Base-by-base conservation (phyloP, 139 green algal species). In the Zygnema circumcarinatum region DNA sequence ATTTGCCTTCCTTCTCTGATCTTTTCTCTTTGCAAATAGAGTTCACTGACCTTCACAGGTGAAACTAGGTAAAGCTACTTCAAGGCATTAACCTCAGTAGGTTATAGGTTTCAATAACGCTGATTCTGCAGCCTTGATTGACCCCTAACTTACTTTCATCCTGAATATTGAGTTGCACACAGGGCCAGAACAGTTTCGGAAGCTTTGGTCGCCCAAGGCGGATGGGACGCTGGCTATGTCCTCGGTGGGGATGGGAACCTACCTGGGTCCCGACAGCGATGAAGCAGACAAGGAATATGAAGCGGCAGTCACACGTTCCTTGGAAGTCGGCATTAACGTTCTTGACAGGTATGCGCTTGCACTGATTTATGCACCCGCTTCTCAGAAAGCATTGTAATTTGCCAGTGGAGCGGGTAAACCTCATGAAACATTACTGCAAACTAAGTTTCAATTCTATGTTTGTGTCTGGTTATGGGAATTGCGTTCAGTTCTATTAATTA, bases 271-370 rank as follows among this genome's bases (percentile, higher is more conserved):
- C 11, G 69, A 78, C 7, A 78, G 7, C 7, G 69, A 78, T 42
- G 11, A 53, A 78, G 69, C 69, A 78, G 69, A 78, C 36, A 16
- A 40, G 11, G 69, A 78, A 11, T 78, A 78, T 41, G 69, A 78
- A 42, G 69, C 35, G 7, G 69, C 69, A 42, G 69, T 78, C 7
- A 42, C 35, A 78, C 35, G 35, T 53, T 53, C 7, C 36, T 39
- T 78, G 35, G 36, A 42, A 40, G 35, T 78, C 16, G 69, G 69
- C 7, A 42, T 78, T 11, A 78, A 78, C 11, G 69, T 78, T 16
- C 7, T 78, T 42, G 69, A 78, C 36, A 36, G 35, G 69, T 78
- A 42, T 29, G 7, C 69, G 7, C 16, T 62, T 62, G 47, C 47
- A 62, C 16, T 62, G 7, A 62, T 62, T 62, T n/a, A n/a, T n/a